phyloP scores from a whole-genome alignment of 2,329 filamentous ascomycete species.

The Aspergillus aculeatus region DNA sequence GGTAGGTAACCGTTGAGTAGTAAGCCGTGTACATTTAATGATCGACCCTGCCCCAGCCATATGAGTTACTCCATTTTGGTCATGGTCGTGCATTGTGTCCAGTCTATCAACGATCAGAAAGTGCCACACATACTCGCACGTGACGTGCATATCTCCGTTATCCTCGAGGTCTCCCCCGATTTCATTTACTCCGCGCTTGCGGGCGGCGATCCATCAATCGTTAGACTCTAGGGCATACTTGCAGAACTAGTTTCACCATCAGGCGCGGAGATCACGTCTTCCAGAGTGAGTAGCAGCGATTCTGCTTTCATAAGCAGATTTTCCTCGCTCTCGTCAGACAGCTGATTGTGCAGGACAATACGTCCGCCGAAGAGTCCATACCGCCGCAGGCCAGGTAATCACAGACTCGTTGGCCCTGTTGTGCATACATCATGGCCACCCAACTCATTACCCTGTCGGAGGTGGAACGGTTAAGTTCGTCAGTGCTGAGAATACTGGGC shows the following conservation, averaged over 20 bases:
- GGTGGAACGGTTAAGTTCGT: slow-evolving; percentile 73
- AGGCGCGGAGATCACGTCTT: background rate
- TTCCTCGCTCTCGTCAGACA: background rate
- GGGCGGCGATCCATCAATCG: background rate
- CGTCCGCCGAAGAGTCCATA: background rate
- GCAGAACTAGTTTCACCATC: background rate
- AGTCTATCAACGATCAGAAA: too few species aligned
- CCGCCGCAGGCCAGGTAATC: background rate
- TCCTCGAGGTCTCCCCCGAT: background rate
- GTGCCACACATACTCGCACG: background rate
- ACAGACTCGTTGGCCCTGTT: background rate
- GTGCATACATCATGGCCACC: slow-evolving; percentile 53
- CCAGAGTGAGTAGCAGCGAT: background rate
- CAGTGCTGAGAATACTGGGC: slow-evolving; percentile 79
- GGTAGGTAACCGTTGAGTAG: background rate
- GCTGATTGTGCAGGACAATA: background rate
- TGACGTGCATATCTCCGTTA: background rate
- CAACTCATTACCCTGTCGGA: slow-evolving; percentile 66
- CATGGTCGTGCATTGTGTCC: too few species aligned
- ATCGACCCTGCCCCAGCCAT: background rate
- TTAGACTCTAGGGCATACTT: background rate
- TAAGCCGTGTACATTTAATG: background rate
- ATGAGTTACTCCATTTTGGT: too few species aligned
- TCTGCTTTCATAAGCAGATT: background rate
- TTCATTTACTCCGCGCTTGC: background rate